Conservation (phyloP, 1,284 basidiomycete genomes). For the Malassezia restricta region DNA sequence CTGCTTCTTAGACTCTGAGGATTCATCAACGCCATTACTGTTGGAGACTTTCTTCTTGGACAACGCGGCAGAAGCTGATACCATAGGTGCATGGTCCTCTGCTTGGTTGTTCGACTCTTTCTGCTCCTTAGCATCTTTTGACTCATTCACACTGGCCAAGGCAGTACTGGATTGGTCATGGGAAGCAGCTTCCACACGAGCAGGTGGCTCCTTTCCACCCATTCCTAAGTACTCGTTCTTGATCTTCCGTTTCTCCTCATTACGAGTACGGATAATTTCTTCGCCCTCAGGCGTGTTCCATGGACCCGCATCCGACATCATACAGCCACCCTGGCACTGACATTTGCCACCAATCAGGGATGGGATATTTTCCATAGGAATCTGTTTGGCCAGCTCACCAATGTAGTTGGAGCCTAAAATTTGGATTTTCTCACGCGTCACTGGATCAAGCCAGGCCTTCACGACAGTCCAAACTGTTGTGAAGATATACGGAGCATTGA, state of each 20-base stretch:
- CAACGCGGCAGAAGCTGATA: background rate
- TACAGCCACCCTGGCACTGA: slow-evolving; percentile 67
- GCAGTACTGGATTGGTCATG: no score
- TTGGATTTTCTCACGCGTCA: slow-evolving; percentile 66
- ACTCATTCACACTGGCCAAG: no score
- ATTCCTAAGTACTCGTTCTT: slow-evolving; percentile 12
- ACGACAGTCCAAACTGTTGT: slow-evolving; percentile 75
- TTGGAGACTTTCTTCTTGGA: no score
- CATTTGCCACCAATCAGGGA: slow-evolving; percentile 73
- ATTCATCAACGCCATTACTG: no score
- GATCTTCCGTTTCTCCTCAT: slow-evolving; percentile 22
- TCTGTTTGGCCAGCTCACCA: slow-evolving; percentile 47
- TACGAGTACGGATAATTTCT: slow-evolving; percentile 33
- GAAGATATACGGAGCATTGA: slow-evolving; percentile 71
- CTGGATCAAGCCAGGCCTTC: slow-evolving; percentile 88
- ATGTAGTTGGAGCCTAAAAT: slow-evolving; percentile 36
- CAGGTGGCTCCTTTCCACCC: no score
- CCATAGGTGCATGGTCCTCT: background rate
- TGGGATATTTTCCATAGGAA: slow-evolving; percentile 71
- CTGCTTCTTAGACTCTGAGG: no score
- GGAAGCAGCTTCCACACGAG: no score
- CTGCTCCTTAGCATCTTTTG: no score
- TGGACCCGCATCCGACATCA: slow-evolving; percentile 77
- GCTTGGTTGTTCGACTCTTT: no score
- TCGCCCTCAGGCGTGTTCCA: slow-evolving; percentile 57